Conservation (phyloP, 345 rosid species). For the Citropsis articulata region DNA sequence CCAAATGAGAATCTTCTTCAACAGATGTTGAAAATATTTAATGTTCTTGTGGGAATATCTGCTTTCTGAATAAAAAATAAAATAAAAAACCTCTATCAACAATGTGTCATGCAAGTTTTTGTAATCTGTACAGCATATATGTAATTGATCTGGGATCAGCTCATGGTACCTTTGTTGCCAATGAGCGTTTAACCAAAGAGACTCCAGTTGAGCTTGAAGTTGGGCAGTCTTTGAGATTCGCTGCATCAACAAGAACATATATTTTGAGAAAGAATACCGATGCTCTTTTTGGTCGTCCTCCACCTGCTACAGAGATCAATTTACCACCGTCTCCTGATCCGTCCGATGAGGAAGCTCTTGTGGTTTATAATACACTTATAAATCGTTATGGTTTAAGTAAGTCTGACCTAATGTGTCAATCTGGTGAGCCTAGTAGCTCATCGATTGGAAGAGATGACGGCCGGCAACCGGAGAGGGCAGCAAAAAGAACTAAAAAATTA, state of each 20-base stretch:
- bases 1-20: neutral
- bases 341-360: slow-evolving; percentile 81
- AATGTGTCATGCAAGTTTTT: neutral
- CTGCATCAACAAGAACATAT: slow-evolving; percentile 88
- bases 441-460: slow-evolving; percentile 23
- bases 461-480: slow-evolving; percentile 35
- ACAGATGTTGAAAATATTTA: neutral
- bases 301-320: slow-evolving; percentile 57
- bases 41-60: neutral
- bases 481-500: slow-evolving; percentile 55
- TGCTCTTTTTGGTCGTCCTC: slow-evolving; percentile 72
- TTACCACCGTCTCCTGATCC: slow-evolving; percentile 78
- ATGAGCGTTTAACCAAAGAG: slow-evolving; percentile 78
- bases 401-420: slow-evolving; percentile 25
- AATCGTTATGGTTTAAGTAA: slow-evolving; percentile 69
- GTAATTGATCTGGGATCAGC: slow-evolving; percentile 79
- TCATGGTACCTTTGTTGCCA: slow-evolving; percentile 89
- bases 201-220: slow-evolving; percentile 63
- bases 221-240: slow-evolving; percentile 86
- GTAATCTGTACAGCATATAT: slow-evolving; percentile 48
- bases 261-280: slow-evolving; percentile 75
- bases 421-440: slow-evolving; percentile 25
- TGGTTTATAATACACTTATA: slow-evolving; percentile 74
- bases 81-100: neutral
- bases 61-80: neutral